A percentile compares a stretch with the other conserved stretches of the same genome.
These are phyloP conservation scores for Hypericum perforatum DNA, from an alignment of 345 rosid species.

Conservation along the genomic window DNA sequence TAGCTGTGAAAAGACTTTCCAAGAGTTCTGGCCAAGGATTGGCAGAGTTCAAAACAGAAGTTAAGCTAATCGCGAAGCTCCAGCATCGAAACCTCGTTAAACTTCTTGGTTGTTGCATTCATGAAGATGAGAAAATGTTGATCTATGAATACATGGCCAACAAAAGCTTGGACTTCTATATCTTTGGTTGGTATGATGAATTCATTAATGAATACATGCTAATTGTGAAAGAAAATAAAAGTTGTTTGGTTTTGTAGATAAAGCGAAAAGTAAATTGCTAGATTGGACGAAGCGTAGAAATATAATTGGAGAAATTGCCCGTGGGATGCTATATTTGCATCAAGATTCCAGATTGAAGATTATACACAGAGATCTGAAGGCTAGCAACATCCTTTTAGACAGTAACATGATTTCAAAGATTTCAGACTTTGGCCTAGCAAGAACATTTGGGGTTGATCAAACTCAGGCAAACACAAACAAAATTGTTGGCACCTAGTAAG, in stretches of 20 bases:
- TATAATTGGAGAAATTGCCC: slow-evolving; percentile 14
- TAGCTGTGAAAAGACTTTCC: too few species aligned
- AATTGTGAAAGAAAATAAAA: too few species aligned
- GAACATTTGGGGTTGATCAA: too few species aligned
- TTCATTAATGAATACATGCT: too few species aligned
- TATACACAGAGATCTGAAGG: background rate
- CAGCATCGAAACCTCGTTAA: slow-evolving; percentile 12
- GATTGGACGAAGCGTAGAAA: slow-evolving; percentile 6
- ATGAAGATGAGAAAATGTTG: slow-evolving; percentile 1
- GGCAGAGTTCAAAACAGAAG: background rate
- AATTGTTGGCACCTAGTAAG: too few species aligned
- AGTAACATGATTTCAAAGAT: too few species aligned
- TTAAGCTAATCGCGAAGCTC: slow-evolving; percentile 5
- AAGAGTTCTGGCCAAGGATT: too few species aligned
- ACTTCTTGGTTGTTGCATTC: slow-evolving; percentile 13
- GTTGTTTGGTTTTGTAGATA: background rate
- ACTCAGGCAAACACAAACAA: too few species aligned
- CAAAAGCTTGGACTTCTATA: slow-evolving; percentile 6
- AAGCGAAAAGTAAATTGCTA: background rate
- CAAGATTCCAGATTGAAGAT: slow-evolving; percentile 16
- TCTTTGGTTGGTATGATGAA: background rate
- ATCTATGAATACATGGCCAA: slow-evolving; percentile 12
- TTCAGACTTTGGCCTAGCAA: too few species aligned
- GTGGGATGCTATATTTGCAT: slow-evolving; percentile 15
- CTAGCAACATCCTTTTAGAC: background rate